Base-by-base conservation (phyloP, 2,329 filamentous ascomycete genomes). In the Westerdykella sp. region DNA sequence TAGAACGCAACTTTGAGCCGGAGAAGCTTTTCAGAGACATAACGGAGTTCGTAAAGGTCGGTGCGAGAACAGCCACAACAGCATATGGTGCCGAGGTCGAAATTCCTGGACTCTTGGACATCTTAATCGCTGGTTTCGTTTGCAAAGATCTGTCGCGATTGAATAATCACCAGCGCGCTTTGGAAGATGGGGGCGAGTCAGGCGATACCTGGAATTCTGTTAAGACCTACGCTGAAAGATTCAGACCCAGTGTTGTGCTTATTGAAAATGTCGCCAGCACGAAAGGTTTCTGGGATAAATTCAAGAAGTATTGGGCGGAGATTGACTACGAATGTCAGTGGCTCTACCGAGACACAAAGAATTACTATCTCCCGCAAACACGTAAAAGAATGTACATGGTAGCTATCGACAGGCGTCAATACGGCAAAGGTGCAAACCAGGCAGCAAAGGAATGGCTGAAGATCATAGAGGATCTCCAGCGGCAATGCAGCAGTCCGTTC, bases 291-390 rank as follows among this genome's bases (percentile, higher is more conserved):
- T 91, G 84, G 82, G 43, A 66, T 0, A 54, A 70, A 4, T 74
- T 80, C 30, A 63, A 68, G n/a, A 44, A 54, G 0, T 53, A 66
- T 6, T 80, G 75, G 59, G 45, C 66, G 1, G 56, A 64, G 0
- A 71, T 80, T 31, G 77, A 72, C 2, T 91, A 90, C 53, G 60
- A 71, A 2, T 75, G 74, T 1, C 56, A 59, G 0, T 73, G 70
- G 38, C 50, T 72, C 0, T 68, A 66, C 4, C 66, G 85, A 0
- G 84, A 90, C 53, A 84, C 80, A 0, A 88, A 88, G 57, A 66
- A 84, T 3, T 88, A 76, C 53, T 86, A 87, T 45, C 66, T 90
- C 1, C 87, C 87, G 0, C 86, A 91, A 42, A 87, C 83, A 0
- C 28, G 59, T 40, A 31, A 62, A 11, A 55, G 72, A 9, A 70